These are phyloP conservation scores for Pseudocohnilembus persalinus DNA, from an alignment of 169 alveolate species.

Conservation along the genomic window DNA sequence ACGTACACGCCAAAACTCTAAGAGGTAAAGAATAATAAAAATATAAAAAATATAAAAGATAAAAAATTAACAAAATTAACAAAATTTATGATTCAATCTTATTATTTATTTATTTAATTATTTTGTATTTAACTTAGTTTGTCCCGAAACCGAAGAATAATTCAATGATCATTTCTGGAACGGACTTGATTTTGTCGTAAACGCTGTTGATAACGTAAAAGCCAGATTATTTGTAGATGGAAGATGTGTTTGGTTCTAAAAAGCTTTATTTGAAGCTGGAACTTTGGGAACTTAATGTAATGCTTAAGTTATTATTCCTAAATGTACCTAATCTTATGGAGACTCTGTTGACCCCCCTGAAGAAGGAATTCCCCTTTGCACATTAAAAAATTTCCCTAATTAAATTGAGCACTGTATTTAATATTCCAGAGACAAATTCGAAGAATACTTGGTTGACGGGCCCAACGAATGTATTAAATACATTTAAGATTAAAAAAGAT, in stretches of 20 bases:
- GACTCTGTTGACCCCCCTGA: conserved; percentile 99
- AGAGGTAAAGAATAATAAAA: no score
- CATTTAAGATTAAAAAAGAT: conserved; percentile 75
- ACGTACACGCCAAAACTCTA: conserved; percentile 62
- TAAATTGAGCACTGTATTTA: conserved; percentile 98
- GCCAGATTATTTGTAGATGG: conserved; percentile 98
- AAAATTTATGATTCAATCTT: no score
- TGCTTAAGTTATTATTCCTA: conserved; percentile 94
- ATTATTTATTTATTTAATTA: no score
- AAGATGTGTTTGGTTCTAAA: conserved; percentile 97
- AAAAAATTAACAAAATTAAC: no score
- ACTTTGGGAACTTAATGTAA: conserved; percentile 99
- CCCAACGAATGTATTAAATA: conserved; percentile 90
- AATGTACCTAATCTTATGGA: conserved; percentile 96
- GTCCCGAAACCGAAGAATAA: conserved; percentile 94
- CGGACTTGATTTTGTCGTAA: conserved; percentile 92
- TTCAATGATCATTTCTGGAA: conserved; percentile 98
- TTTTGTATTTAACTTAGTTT: no score
- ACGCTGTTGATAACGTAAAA: conserved; percentile 96
- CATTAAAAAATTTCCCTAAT: conserved; percentile 96
- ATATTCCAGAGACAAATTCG: conserved; percentile 98
- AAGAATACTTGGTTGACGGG: conserved; percentile 93
- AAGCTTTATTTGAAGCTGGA: conserved; percentile 98
- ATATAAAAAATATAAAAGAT: no score
- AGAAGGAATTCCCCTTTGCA: conserved; percentile 53